phyloP scores from a whole-genome alignment of 1,284 basidiomycete species.

The Albatrellus sp. region DNA sequence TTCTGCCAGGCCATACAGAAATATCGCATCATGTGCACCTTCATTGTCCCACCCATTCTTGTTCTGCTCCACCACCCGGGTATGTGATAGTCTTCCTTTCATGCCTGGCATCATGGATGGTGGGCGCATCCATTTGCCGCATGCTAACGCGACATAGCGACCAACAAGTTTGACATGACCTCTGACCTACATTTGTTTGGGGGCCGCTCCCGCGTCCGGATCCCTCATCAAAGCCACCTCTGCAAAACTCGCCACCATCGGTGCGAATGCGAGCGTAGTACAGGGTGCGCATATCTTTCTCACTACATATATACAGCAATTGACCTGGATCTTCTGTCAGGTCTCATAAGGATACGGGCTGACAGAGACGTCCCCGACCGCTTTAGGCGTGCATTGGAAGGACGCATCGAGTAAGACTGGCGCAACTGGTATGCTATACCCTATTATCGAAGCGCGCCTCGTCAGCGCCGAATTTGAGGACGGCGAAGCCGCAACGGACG shows the following conservation, averaged over 20 bases:
- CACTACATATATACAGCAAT: conserved; percentile 3
- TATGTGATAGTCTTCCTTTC: conserved; percentile 14
- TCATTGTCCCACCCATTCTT: conserved; percentile 81
- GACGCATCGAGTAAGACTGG: conserved; percentile 38
- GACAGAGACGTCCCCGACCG: conserved; percentile 65
- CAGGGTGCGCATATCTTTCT: conserved; percentile 29
- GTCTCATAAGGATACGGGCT: conserved; percentile 56
- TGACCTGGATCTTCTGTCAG: too few relatives aligned
- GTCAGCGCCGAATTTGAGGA: conserved; percentile 44
- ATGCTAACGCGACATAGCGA: conserved; percentile 2
- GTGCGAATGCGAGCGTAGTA: conserved; percentile 19
- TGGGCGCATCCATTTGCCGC: neutral
- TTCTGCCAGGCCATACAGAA: conserved; percentile 58
- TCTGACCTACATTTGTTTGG: conserved; percentile 51
- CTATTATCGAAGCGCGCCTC: conserved; percentile 70
- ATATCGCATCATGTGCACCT: conserved; percentile 47
- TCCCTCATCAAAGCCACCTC: conserved; percentile 40
- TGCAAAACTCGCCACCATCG: conserved; percentile 26
- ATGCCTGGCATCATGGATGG: neutral
- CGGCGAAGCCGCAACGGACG: conserved; percentile 38
- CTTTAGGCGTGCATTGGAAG: conserved; percentile 31
- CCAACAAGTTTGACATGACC: conserved; percentile 51
- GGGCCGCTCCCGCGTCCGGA: conserved; percentile 72
- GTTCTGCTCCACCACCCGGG: conserved; percentile 55
- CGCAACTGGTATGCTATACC: conserved; percentile 60